phyloP scores from a whole-genome alignment of 2,329 filamentous ascomycete species.

The Fusarium mundagurra region DNA sequence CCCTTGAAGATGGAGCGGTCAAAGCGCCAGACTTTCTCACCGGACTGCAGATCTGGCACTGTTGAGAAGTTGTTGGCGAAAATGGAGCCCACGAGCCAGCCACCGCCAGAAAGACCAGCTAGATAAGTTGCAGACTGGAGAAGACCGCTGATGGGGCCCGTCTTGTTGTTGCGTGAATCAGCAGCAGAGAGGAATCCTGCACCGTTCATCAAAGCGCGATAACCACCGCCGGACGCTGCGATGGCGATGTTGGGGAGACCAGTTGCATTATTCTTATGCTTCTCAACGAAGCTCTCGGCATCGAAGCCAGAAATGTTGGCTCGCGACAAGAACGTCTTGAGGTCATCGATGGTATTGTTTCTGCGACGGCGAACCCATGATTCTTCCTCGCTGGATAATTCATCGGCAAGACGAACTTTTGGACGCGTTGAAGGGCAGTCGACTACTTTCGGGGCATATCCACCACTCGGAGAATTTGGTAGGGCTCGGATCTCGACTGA shows the following conservation, averaged over 20 bases:
- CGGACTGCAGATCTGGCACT: conserved; percentile 46
- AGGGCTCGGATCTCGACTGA: conserved; percentile 2
- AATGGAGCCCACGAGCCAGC: conserved; percentile 84
- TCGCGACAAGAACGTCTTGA: conserved; percentile 76
- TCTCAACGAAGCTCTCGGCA: conserved; percentile 71
- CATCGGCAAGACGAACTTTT: conserved; percentile 68
- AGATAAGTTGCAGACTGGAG: conserved; percentile 85
- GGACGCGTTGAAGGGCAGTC: conserved; percentile 76
- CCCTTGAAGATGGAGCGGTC: conserved; percentile 54
- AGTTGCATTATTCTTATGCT: conserved; percentile 43
- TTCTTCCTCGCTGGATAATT: conserved; percentile 75
- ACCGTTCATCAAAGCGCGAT: conserved; percentile 83
- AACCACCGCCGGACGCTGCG: conserved; percentile 85
- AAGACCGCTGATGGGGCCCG: conserved; percentile 80
- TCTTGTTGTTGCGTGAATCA: conserved; percentile 63
- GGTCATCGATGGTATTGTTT: conserved; percentile 75
- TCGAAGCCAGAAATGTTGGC: conserved; percentile 81
- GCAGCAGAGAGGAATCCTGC: conserved; percentile 85
- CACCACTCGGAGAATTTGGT: conserved; percentile 12
- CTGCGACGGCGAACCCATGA: conserved; percentile 78
- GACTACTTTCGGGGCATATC: conserved; percentile 75
- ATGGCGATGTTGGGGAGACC: conserved; percentile 72
- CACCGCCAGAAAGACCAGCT: conserved; percentile 81
- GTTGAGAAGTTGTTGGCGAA: conserved; percentile 86
- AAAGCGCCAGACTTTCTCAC: conserved; percentile 53